Conservation (phyloP, 202 grass and related monocot genomes). For the Digitaria exilis region DNA sequence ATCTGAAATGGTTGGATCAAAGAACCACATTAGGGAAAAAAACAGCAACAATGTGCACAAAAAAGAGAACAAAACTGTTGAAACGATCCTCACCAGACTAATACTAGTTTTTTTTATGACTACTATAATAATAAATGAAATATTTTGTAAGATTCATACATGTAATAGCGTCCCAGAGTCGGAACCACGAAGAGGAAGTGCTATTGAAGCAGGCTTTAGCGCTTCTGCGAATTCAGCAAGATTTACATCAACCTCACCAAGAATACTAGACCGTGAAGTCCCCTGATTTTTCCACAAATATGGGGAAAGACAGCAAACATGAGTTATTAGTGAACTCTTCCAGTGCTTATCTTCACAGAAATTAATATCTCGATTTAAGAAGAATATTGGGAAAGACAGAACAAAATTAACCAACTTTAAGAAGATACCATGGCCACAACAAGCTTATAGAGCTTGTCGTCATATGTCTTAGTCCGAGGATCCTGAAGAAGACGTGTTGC, state of each 20-base stretch:
- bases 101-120: conserved; percentile 15
- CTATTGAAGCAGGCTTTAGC: conserved; percentile 73
- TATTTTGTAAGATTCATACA: conserved; percentile 51
- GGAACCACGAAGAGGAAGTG: conserved; percentile 86
- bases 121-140: conserved; percentile 14
- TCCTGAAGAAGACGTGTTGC: conserved; percentile 94
- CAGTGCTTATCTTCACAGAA: conserved; percentile 19
- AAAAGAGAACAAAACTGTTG: conserved; percentile 19
- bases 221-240: conserved; percentile 97
- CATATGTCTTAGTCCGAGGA: conserved; percentile 81
- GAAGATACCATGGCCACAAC: conserved; percentile 88
- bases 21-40: conserved; percentile 46
- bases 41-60: neutral
- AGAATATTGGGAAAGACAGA: neutral
- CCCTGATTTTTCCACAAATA: conserved; percentile 65
- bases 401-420: conserved; percentile 30
- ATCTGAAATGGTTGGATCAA: conserved; percentile 61
- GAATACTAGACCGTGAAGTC: conserved; percentile 83
- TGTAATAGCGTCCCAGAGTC: conserved; percentile 86
- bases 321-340: conserved; percentile 25
- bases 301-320: conserved; percentile 24
- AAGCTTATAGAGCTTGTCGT: conserved; percentile 96
- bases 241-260: conserved; percentile 96
- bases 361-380: conserved; percentile 12
- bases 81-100: neutral